Conservation (phyloP, 176 grass and related monocot genomes). For the Saccharum spontaneum region DNA sequence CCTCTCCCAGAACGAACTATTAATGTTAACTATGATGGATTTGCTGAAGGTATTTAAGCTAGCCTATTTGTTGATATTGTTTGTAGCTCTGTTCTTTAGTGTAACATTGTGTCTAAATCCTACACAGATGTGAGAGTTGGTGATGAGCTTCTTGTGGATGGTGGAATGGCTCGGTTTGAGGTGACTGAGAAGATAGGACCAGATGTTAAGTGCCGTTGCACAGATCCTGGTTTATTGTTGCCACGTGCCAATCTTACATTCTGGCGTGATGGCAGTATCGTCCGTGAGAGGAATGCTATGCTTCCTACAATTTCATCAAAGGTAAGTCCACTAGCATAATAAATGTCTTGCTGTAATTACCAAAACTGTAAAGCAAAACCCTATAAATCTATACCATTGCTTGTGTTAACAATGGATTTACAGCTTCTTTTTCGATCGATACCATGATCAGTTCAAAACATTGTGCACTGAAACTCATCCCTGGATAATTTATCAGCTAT, state of each 20-base stretch:
- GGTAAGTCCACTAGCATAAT: conserved; percentile 43
- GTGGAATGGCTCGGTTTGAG: conserved; percentile 96
- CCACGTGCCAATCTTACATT: conserved; percentile 96
- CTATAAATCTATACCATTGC: not conserved
- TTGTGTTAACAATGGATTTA: not conserved
- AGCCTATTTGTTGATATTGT: conserved; percentile 23
- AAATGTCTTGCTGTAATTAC: conserved; percentile 14
- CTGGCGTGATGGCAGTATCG: conserved; percentile 84
- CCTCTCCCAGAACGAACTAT: conserved; percentile 86
- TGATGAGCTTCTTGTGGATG: conserved; percentile 96
- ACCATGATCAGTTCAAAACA: not conserved
- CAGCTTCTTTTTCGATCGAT: conserved; percentile 11
- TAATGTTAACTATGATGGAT: conserved; percentile 93
- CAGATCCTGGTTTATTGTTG: conserved; percentile 87
- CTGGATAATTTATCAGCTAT: conserved; percentile 7
- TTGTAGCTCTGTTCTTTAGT: not conserved
- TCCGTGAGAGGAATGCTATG: conserved; percentile 91
- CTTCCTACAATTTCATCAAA: conserved; percentile 99
- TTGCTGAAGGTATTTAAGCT: conserved; percentile 77
- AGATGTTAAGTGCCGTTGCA: conserved; percentile 91
- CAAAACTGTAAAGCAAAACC: not conserved
- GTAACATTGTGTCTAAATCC: not conserved
- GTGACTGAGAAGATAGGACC: conserved; percentile 92
- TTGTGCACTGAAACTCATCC: not conserved
- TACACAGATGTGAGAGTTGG: conserved; percentile 85